Conservation (phyloP, 2,329 filamentous ascomycete species). For the Cercospora sojina region DNA sequence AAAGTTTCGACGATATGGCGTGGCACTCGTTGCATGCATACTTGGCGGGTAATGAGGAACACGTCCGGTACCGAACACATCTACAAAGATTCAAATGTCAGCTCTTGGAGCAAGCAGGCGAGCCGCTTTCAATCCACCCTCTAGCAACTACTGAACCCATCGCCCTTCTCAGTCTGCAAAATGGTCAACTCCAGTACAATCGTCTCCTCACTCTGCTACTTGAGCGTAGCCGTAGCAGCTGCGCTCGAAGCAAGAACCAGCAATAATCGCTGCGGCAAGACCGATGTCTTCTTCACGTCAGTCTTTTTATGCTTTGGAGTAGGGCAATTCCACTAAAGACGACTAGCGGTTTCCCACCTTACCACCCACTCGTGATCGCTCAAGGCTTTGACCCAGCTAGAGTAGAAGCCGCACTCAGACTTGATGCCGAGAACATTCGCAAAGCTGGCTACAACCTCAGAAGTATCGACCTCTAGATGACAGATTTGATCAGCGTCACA, state of each 20-base stretch:
- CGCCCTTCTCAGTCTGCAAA: background rate
- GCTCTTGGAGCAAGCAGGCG: background rate
- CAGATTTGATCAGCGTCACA: too few relatives aligned
- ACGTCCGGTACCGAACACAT: background rate
- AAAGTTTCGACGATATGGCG: background rate
- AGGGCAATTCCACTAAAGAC: background rate
- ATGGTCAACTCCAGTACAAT: slow-evolving; percentile 4
- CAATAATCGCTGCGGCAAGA: slow-evolving; percentile 6
- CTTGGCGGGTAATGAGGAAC: background rate
- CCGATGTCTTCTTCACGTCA: slow-evolving; percentile 8
- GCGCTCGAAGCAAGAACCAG: background rate
- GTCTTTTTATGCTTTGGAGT: background rate
- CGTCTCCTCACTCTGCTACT: background rate
- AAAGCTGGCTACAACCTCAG: slow-evolving; percentile 2
- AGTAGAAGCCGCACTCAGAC: background rate
- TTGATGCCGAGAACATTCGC: background rate
- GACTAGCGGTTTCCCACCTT: background rate
- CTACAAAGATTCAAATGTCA: background rate
- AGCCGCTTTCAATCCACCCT: background rate
- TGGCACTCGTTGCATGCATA: background rate
- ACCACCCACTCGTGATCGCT: background rate
- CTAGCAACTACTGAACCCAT: background rate
- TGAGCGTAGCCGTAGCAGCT: background rate
- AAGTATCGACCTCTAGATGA: background rate
- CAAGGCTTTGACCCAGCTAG: slow-evolving; percentile 4